phyloP scores from a whole-genome alignment of 805 yeast species.

The Saccharomycopsis malanga region DNA sequence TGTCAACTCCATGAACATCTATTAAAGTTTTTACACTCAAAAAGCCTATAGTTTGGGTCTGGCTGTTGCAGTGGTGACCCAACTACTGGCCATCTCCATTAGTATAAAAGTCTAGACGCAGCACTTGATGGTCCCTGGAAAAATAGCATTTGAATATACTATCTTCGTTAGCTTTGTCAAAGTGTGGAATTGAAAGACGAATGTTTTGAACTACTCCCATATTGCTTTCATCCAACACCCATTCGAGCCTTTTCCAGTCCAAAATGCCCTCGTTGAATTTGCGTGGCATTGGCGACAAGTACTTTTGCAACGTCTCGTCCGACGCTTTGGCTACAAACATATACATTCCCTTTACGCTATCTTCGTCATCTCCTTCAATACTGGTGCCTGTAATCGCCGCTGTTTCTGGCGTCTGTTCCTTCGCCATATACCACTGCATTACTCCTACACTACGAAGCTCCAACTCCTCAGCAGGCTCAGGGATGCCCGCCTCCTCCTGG shows the following conservation, averaged over 20 bases:
- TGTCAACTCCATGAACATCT: too few relatives aligned
- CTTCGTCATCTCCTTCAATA: not conserved
- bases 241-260: constrained; percentile 17
- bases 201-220: constrained; percentile 18
- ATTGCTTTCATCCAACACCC: constrained; percentile 16
- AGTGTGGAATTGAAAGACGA: not conserved
- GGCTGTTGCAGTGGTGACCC: too few relatives aligned
- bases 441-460: constrained; percentile 11
- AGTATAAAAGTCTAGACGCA: constrained; percentile 1
- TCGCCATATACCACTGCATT: constrained; percentile 19
- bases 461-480: constrained; percentile 7
- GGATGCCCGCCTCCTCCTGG: constrained; percentile 20
- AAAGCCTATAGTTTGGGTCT: too few relatives aligned
- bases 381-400: too few relatives aligned
- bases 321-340: constrained; percentile 9
- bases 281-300: constrained; percentile 8
- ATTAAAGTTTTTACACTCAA: too few relatives aligned
- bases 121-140: constrained; percentile 1
- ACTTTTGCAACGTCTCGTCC: constrained; percentile 3
- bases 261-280: constrained; percentile 19
- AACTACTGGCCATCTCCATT: too few relatives aligned
- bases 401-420: not conserved
- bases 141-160: constrained; percentile 16
- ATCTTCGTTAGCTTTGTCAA: constrained; percentile 6
- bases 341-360: constrained; percentile 16